These are phyloP conservation scores for Jamesozyma gamospora DNA, from an alignment of 805 yeast species.

Conservation along the genomic window DNA sequence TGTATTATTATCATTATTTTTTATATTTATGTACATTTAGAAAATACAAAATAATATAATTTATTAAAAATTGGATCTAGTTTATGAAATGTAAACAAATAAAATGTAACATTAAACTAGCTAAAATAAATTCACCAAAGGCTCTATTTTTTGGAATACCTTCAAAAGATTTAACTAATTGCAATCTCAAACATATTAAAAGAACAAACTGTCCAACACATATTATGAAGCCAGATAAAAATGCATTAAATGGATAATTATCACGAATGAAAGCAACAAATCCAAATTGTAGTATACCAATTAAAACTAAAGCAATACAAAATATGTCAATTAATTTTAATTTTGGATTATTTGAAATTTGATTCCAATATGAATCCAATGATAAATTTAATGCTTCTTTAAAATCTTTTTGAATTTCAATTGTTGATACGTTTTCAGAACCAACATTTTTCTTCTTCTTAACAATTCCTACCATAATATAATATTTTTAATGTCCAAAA, in stretches of 20 bases:
- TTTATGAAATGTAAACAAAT: slow-evolving; percentile 85
- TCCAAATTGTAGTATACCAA: slow-evolving; percentile 70
- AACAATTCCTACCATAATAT: neutral
- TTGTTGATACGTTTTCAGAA: slow-evolving; percentile 1
- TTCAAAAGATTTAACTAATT: slow-evolving; percentile 39
- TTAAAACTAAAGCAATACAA: slow-evolving; percentile 57
- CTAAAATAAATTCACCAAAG: slow-evolving; percentile 79
- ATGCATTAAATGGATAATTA: slow-evolving; percentile 94
- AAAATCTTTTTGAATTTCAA: slow-evolving; percentile 14
- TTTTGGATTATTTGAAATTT: slow-evolving; percentile 32
- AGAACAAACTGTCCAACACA: slow-evolving; percentile 95
- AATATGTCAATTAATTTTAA: slow-evolving; percentile 68
- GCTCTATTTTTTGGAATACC: slow-evolving; percentile 50
- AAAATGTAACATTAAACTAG: slow-evolving; percentile 82
- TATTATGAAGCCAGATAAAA: slow-evolving; percentile 81
- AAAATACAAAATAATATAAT: too few species aligned
- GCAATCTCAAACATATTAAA: slow-evolving; percentile 73
- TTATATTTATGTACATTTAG: too few species aligned
- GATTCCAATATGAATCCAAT: slow-evolving; percentile 16
- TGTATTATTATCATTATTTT: neutral
- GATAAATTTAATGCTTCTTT: slow-evolving; percentile 21
- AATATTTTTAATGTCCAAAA: too few species aligned
- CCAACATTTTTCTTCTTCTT: neutral
- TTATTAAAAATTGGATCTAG: slow-evolving; percentile 24
- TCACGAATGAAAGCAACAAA: slow-evolving; percentile 67